Evolutionary conservation across 345 rosid species (phyloP), one percentile per base, ranked within the genome.

Genomic region (Gynandropsis gynandra): DNA sequence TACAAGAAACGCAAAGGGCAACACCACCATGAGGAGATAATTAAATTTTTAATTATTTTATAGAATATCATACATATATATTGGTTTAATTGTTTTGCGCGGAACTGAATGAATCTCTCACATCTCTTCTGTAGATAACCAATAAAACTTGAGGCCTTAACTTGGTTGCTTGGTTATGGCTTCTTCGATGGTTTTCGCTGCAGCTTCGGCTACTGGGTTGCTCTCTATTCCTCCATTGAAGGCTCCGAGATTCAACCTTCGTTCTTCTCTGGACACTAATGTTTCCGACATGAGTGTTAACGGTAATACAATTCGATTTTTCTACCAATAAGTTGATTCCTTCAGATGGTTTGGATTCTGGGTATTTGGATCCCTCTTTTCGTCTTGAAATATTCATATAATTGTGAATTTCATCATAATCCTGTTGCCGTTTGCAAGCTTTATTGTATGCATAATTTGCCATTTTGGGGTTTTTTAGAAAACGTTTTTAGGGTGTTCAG

Each of bases 241-340:
- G 63, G 3, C 50, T 63, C 80, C 66, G 44, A 77, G 80, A 68
- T 62, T 68, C 38, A 55, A 13, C 50, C 82, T 82, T 47, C 46
- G 79, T 44, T 77, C 82, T 32, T 74, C 98, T 60, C 65, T 82
- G 29, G 29, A 24, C 56, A n/a, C 79, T 0, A 67, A 82, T 47
- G 87, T 90, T 32, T 90, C 98, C 63, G 98, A 90, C 68, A 90
- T 92, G 98, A 80, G 93, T 43, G 75, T 75, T 47, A 84, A 90
- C 74, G 98, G 96, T 90, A 77, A 63, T 41, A 3, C 42, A 4
- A 16, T 42, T 27, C 29, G 29, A 5, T 24, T 24, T 5, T 24
- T 24, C 29, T 24, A 2, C 29, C 29, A 24, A 5, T 5, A 2
- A 24, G 29, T 56, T 64, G 41, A 10, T 44, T 66, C 19, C 29